Evolutionary conservation across 2,329 filamentous ascomycete species (phyloP), one percentile per base, ranked within the genome.

Genomic region (Sphaceloma murrayae): DNA sequence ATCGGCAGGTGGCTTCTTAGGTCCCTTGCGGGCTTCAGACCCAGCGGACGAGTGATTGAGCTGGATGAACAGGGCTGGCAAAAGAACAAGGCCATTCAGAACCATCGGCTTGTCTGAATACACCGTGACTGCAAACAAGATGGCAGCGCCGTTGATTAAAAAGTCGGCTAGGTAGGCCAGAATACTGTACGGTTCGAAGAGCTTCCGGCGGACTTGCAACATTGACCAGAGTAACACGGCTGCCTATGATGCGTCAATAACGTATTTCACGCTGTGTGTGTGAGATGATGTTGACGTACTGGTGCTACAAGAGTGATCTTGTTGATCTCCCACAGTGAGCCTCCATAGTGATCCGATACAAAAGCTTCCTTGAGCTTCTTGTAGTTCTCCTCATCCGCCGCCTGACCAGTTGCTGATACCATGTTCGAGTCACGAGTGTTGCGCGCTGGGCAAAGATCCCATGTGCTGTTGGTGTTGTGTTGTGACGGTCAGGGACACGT

Each of bases 281-380:
- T 30, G 11, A 30, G 24, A 38, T 44, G 40, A 44, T 46, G 24
- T 51, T 58, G 49, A 62, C 76, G 58, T 75, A 95, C 91, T 58
- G 88, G 80, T 58, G 86, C 85, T 51, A 94, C 81, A 38, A 84
- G 74, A 36, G 85, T 86, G 54, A 96, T 84, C 55, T 77, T 74
- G 61, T 88, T 89, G 67, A 98, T 88, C 62, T 98, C 91, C 53
- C 73, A 68, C 49, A 94, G 79, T 22, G 78, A 74, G 48, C 91
- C 86, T 30, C 91, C 91, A 5, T 82, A 80, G 21, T 94, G 77
- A 61, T 87, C 85, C 45, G 89, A 94, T 58, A 98, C 91, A 62
- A 94, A 94, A 59, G 86, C 86, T 70, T 94, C 88, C 68, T 98
- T 98, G 54, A 82, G 73, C 57, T 82, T 77, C 67, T 95, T 98